Evolutionary conservation across 176 grass and related monocot genomes (phyloP).

Genomic region (Alopecurus myosuroides): DNA sequence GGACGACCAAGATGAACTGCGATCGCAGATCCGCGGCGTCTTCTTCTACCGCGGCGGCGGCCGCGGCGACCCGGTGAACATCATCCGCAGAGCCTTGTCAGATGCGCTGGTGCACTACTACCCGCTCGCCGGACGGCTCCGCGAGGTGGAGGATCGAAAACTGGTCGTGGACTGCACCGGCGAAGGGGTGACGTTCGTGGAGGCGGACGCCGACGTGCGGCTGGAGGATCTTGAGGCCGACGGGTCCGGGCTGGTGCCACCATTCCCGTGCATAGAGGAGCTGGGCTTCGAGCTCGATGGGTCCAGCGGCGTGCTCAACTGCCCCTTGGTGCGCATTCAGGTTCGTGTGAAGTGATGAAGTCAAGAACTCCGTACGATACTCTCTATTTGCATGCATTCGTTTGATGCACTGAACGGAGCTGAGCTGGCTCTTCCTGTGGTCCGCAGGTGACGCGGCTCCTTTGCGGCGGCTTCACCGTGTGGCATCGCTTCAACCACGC

Average conservation of each 20-base stretch:
- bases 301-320: neutral
- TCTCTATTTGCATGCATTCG: no score
- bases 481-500: slow-evolving; percentile 25
- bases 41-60: slow-evolving; percentile 2
- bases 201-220: no score
- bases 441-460: slow-evolving; percentile 43
- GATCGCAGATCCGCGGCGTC: neutral
- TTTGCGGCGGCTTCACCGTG: slow-evolving; percentile 43
- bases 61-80: slow-evolving; percentile 6
- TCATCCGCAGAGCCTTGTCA: neutral
- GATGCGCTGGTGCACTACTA: slow-evolving; percentile 30
- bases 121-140: no score
- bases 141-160: no score
- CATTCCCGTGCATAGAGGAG: slow-evolving; percentile 34
- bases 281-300: slow-evolving; percentile 18
- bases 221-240: slow-evolving; percentile 11
- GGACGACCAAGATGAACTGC: slow-evolving; percentile 33
- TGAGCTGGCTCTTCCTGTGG: no score
- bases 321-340: slow-evolving; percentile 25
- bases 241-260: neutral
- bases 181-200: no score
- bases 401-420: no score
- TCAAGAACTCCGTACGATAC: no score
- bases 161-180: no score
- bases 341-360: no score